Conservation (phyloP, 352 stramenopile genomes). For the Pythium dissotocum region DNA sequence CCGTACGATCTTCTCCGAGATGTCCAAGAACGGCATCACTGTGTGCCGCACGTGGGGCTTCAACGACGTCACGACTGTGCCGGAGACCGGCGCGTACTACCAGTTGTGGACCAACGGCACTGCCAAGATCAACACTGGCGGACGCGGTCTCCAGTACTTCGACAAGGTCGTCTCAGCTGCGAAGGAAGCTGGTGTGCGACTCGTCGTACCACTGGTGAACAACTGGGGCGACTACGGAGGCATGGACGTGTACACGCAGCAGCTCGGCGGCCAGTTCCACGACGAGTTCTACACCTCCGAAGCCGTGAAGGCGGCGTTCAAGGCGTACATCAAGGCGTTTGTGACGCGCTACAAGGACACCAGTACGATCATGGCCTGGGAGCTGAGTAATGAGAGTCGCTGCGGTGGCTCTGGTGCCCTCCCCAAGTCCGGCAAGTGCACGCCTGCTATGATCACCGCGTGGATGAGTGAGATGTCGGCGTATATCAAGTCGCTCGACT, state of each 20-base stretch:
- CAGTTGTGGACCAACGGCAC: not conserved
- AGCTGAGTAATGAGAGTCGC: not conserved
- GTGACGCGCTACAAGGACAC: not conserved
- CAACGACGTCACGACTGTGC: not conserved
- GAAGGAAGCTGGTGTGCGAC: not conserved
- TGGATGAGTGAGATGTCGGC: not conserved
- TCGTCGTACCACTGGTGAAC: not conserved
- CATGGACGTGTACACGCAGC: slow-evolving; percentile 1
- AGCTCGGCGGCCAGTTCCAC: not conserved
- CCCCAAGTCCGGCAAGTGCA: not conserved
- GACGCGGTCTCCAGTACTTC: not conserved
- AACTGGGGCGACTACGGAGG: slow-evolving; percentile 1
- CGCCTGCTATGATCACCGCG: not conserved
- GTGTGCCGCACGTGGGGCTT: not conserved
- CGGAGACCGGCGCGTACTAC: not conserved
- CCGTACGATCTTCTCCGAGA: not conserved
- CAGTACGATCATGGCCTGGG: not conserved
- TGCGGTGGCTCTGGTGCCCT: not conserved
- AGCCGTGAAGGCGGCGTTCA: not conserved
- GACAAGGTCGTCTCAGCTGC: not conserved
- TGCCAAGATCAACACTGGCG: not conserved
- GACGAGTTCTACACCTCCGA: not conserved
- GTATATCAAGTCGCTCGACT: not conserved
- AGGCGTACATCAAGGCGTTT: not conserved
- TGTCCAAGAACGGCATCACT: slow-evolving; percentile 2